Evolutionary conservation across 2,329 filamentous ascomycete species (phyloP), one percentile per base, ranked within the genome.

Genomic region (Didymella pinodella): DNA sequence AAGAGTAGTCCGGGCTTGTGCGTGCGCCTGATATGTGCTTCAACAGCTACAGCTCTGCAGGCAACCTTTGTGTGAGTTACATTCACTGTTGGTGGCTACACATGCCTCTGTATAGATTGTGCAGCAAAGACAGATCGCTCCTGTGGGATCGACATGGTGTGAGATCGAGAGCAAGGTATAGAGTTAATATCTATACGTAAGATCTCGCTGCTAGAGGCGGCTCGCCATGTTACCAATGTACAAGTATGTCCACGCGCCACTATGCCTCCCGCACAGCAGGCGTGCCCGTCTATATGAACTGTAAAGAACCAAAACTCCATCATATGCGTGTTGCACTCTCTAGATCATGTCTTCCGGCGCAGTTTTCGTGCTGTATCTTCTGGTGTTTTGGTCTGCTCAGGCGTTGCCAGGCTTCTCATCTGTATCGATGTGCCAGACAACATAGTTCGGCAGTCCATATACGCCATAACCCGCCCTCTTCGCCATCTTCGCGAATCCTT

Each of bases 401-500:
- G 79, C 80, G 76, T 98, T 98, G 32, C 93, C 92, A 32, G 88
- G 86, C 84, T 97, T 97, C 82, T 99, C 95, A 56, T 93, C 88
- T 2, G 95, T 99, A 77, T 99, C 95, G 71, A 97, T 91, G 76
- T 99, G 95, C 95, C 95, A 99, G 59, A 99, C 94, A 49, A 99
- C 89, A 76, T 99, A 99, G 78, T 99, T 99, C 41, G 94, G 95
- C 55, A 99, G 83, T 45, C 95, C 95, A 67, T 92, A 86, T 26
- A 99, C 95, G 72, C 92, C 85, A 76, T 97, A 98, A 44, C 95
- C 95, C 18, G 95, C 95, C 64, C 93, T 86, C 82, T 96, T 97
- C 59, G 95, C 95, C 95, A 99, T 99, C 78, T 96, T 97, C 36
- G 95, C 95, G 74, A 99, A 99, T 7, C 95, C 95, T 80, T 99